A percentile compares a stretch with the other conserved stretches of the same genome.
These are phyloP conservation scores for Pachysandra terminalis DNA, from an alignment of 164 flowering plant species.

Conservation along the genomic window DNA sequence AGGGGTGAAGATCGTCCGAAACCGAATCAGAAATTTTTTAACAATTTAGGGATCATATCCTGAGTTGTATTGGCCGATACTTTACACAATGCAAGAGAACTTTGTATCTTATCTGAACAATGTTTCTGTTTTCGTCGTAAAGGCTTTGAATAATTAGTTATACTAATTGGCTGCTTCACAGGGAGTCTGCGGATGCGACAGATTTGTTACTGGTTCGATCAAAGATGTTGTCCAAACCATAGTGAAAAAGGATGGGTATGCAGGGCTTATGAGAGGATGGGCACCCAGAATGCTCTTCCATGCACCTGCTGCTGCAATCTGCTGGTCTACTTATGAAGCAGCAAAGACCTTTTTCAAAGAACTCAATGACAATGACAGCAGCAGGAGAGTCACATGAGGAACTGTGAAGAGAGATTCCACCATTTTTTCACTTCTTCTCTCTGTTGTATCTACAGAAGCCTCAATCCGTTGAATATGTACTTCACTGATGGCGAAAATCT, in stretches of 20 bases:
- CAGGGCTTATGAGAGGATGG: slow-evolving; percentile 87
- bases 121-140: neutral
- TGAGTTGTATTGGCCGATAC: no score
- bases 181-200: slow-evolving; percentile 95
- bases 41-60: no score
- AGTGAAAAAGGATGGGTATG: slow-evolving; percentile 69
- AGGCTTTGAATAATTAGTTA: neutral
- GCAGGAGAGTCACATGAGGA: slow-evolving; percentile 14
- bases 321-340: slow-evolving; percentile 91
- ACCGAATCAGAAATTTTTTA: no score
- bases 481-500: neutral
- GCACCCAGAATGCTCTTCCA: slow-evolving; percentile 92
- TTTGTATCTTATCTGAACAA: neutral
- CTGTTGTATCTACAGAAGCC: neutral
- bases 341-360: slow-evolving; percentile 68
- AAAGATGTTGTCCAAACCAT: slow-evolving; percentile 55
- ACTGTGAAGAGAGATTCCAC: neutral
- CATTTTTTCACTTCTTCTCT: no score
- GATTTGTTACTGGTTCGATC: slow-evolving; percentile 59
- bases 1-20: no score
- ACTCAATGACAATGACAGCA: slow-evolving; percentile 36
- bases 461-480: neutral
- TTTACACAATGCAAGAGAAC: no score
- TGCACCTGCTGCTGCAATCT: slow-evolving; percentile 98
- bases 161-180: slow-evolving; percentile 21